These are phyloP conservation scores for Juncus inflexus DNA, from an alignment of 176 grass and related monocot genomes.

Conservation along the genomic window DNA sequence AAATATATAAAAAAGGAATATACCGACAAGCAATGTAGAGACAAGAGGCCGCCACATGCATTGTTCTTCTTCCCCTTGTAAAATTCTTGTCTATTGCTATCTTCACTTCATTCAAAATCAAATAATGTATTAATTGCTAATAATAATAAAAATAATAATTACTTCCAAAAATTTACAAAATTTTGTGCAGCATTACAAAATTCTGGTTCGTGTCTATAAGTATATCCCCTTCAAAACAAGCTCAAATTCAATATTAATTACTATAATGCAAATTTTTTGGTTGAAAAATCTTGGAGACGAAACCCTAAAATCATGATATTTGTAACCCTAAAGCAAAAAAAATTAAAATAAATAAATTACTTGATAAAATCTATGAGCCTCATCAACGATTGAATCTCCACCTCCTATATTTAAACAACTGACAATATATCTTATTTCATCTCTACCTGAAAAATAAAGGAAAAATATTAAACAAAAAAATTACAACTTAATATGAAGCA, in stretches of 20 bases:
- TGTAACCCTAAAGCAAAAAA: background rate
- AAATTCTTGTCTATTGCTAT: slow-evolving; percentile 75
- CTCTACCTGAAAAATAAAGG: slow-evolving; percentile 50
- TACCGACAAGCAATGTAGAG: slow-evolving; percentile 94
- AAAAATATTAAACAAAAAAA: background rate
- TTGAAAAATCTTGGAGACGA: too few relatives aligned
- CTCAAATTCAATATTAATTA: slow-evolving; percentile 1
- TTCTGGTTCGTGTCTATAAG: too few relatives aligned
- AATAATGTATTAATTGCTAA: slow-evolving; percentile 19
- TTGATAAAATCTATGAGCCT: slow-evolving; percentile 62
- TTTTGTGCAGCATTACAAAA: too few relatives aligned
- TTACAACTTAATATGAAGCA: background rate
- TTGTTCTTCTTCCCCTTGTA: slow-evolving; percentile 64
- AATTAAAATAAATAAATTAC: slow-evolving; percentile 29
- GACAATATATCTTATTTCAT: slow-evolving; percentile 65
- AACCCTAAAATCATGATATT: too few relatives aligned
- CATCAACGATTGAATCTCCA: slow-evolving; percentile 54
- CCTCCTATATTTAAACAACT: slow-evolving; percentile 47
- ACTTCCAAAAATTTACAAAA: background rate
- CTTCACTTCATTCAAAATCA: slow-evolving; percentile 47
- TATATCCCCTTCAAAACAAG: background rate
- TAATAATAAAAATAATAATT: slow-evolving; percentile 19
- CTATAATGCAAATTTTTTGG: background rate
- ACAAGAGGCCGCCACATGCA: slow-evolving; percentile 74
- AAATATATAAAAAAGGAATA: slow-evolving; percentile 12